Base-by-base conservation (phyloP, 306 rosid species). In the Dicorynia guianensis region DNA sequence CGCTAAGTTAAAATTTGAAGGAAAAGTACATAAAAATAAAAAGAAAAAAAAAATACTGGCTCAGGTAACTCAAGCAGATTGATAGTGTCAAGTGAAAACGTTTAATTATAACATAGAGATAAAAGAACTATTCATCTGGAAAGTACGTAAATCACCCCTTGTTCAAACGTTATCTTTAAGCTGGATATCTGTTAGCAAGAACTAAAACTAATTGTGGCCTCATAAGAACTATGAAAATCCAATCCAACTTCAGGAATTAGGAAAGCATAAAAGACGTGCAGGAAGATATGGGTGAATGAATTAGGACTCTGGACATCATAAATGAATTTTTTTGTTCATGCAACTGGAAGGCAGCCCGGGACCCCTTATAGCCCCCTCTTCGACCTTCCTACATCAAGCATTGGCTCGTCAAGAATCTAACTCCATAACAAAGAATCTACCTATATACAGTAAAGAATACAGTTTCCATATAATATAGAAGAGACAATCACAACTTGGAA, bases 381-480 rank as follows among this genome's bases (percentile, higher is more conserved):
- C 2, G 30, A 25, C 30, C 76, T 78, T 70, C 62, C 78, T 80
- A 67, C 63, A 55, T 69, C 76, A 59, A 79, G 43, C 72, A 60
- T 67, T 75, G 46, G 81, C 58, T 68, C 67, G 67, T 67, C 15
- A 64, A 76, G 77, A 80, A 54, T 72, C 38, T 80, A 74, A 78
- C n/a, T 60, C 56, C 61, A 20, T 42, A 13, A 46, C 80, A 74
- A 82, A 53, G 83, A 84, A 87, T 84, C 69, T 25, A 25, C 30
- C 30, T 91, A 94, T 91, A 50, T 84, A 90, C 96, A 91, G 54
- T 66, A 87, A 93, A 91, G 90, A 91, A 93, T 88, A 25, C 76
- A 66, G 60, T 71, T 81, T 70, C 85, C 85, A 67, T 38, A 25
- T 38, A 43, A 48, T 44, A 70, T 59, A 69, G 18, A 46, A 64